These are phyloP conservation scores for Vicia faba DNA, from an alignment of 306 rosid species.

Conservation along the genomic window DNA sequence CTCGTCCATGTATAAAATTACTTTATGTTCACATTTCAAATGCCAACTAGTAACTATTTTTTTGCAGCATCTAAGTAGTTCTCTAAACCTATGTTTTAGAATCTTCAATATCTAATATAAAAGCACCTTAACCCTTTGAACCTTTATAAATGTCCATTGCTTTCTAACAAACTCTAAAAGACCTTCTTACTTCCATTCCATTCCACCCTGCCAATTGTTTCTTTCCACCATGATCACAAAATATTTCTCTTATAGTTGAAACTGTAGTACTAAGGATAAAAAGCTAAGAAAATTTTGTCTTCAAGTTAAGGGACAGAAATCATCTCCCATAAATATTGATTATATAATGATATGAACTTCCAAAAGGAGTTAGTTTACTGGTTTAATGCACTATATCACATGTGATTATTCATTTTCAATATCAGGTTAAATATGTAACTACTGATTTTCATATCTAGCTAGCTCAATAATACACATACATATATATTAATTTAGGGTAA, in stretches of 20 bases:
- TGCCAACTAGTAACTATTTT: not conserved
- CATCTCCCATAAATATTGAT: not conserved
- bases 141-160: too few species aligned
- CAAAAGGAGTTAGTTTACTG: not conserved
- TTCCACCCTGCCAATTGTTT: too few species aligned
- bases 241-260: too few species aligned
- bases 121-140: too few species aligned
- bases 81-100: too few species aligned
- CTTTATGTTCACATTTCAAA: not conserved
- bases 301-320: not conserved
- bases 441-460: not conserved
- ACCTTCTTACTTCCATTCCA: too few species aligned
- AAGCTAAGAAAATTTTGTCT: not conserved
- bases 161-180: too few species aligned
- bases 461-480: not conserved
- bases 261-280: not conserved
- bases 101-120: too few species aligned
- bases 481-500: slow-evolving; percentile 11
- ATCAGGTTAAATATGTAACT: too few species aligned
- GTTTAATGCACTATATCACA: not conserved
- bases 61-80: not conserved
- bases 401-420: not conserved
- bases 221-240: too few species aligned
- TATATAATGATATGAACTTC: not conserved
- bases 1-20: too few species aligned